Conservation (phyloP, 495 filamentous ascomycete species). For the Neurospora africana region DNA sequence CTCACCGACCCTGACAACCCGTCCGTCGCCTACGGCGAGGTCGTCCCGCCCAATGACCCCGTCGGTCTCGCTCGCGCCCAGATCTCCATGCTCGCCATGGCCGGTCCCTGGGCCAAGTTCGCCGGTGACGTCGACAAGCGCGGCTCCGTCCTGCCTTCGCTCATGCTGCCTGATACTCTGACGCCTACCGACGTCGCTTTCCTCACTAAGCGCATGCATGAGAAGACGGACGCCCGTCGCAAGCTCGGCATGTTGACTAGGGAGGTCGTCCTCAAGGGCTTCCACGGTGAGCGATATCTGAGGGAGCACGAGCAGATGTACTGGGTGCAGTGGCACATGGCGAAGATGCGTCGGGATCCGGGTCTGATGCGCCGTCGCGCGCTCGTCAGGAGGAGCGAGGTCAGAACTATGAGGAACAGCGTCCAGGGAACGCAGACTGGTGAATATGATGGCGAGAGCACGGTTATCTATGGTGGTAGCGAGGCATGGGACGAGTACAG, state of each 20-base stretch:
- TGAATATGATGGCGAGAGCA: not conserved
- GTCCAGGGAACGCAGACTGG: not conserved
- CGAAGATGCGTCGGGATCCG: conserved; percentile 5
- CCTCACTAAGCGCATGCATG: conserved; percentile 52
- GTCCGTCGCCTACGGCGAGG: conserved; percentile 45
- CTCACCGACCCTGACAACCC: conserved; percentile 49
- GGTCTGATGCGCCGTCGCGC: not conserved
- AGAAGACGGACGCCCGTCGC: conserved; percentile 46
- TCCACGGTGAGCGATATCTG: conserved; percentile 52
- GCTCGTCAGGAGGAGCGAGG: not conserved
- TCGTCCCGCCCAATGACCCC: conserved; percentile 55
- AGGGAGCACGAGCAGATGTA: conserved; percentile 63
- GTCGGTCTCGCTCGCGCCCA: conserved; percentile 49
- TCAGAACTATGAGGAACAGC: not conserved
- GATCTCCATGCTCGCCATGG: conserved; percentile 48
- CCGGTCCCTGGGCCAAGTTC: conserved; percentile 44
- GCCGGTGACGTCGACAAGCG: conserved; percentile 11
- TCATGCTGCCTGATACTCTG: conserved; percentile 34
- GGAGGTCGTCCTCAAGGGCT: conserved; percentile 49
- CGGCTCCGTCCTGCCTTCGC: conserved; percentile 24
- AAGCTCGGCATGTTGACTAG: conserved; percentile 51
- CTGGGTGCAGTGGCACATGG: conserved; percentile 37
- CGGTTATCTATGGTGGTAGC: not conserved
- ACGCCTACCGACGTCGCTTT: conserved; percentile 40
- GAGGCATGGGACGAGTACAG: not conserved